A percentile compares a stretch with the other conserved stretches of the same genome.
phyloP scores from a whole-genome alignment of 768 basidiomycete species.

The Xerocomus brunneocitrinus region DNA sequence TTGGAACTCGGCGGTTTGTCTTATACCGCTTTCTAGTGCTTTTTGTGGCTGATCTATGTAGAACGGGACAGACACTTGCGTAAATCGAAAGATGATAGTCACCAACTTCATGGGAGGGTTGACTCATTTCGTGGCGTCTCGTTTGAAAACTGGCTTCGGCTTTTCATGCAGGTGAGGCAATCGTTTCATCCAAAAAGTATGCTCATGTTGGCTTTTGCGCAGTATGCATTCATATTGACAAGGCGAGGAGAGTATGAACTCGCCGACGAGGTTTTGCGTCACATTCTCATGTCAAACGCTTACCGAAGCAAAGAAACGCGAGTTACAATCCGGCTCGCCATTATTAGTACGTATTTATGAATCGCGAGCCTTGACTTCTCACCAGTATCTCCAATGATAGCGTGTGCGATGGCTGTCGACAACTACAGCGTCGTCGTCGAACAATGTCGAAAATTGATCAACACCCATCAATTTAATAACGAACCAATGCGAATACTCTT shows the following conservation, averaged over 20 bases:
- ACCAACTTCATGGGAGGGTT: conserved; percentile 39
- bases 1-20: conserved; percentile 65
- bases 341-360: conserved; percentile 52
- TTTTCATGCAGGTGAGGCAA: conserved; percentile 73
- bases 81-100: conserved; percentile 41
- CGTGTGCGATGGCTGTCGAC: conserved; percentile 62
- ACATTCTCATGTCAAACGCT: conserved; percentile 69
- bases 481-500: conserved; percentile 77
- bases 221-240: conserved; percentile 77
- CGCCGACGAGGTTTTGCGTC: conserved; percentile 72
- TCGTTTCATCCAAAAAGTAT: background rate
- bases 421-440: conserved; percentile 60
- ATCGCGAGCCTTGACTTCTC: background rate
- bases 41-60: conserved; percentile 21
- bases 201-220: conserved; percentile 6
- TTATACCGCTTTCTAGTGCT: background rate
- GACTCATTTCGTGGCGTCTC: conserved; percentile 75
- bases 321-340: conserved; percentile 67
- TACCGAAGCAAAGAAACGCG: conserved; percentile 60
- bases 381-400: conserved; percentile 35
- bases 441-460: conserved; percentile 72
- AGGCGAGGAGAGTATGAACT: conserved; percentile 56
- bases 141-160: conserved; percentile 79
- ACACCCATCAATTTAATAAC: conserved; percentile 77
- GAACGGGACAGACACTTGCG: conserved; percentile 55